phyloP scores from a whole-genome alignment of 2,329 filamentous ascomycete genomes.

The Penicillium sp. region DNA sequence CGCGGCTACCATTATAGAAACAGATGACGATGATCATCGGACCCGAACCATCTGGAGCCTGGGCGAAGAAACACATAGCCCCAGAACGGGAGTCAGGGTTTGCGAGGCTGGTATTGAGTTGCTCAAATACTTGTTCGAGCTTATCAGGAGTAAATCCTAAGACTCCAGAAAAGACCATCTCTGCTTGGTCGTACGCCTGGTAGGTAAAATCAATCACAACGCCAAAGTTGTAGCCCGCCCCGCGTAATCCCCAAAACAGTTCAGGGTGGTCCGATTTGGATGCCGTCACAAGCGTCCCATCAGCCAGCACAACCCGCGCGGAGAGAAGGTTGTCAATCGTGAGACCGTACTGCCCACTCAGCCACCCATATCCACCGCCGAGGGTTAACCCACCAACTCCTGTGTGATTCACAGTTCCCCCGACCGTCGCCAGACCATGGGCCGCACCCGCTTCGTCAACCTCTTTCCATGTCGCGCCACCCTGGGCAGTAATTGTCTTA shows the following conservation, averaged over 20 bases:
- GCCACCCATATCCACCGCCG: constrained; percentile 60
- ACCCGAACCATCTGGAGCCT: constrained; percentile 31
- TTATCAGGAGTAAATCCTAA: constrained; percentile 27
- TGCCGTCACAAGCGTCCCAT: constrained; percentile 39
- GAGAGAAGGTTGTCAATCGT: constrained; percentile 52
- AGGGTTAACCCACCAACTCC: constrained; percentile 61
- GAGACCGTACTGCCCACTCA: constrained; percentile 57
- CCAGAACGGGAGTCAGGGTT: constrained; percentile 59
- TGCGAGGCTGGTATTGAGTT: constrained; percentile 50
- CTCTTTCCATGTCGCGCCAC: constrained; percentile 58
- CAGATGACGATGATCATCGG: constrained; percentile 34
- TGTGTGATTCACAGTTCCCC: constrained; percentile 64
- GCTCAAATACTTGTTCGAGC: constrained; percentile 24
- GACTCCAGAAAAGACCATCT: constrained; percentile 37
- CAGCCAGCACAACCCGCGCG: constrained; percentile 43
- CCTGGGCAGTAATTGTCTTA: constrained; percentile 52
- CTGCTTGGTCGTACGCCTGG: constrained; percentile 34
- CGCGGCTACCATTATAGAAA: constrained; percentile 41
- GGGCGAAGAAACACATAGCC: constrained; percentile 30
- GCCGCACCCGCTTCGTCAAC: constrained; percentile 55
- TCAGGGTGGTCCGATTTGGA: constrained; percentile 49
- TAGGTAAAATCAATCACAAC: constrained; percentile 48
- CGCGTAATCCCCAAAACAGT: constrained; percentile 52
- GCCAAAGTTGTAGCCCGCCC: constrained; percentile 50
- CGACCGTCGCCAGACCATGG: constrained; percentile 59